These are phyloP conservation scores for Nannizziopsis barbatae DNA, from an alignment of 2,329 filamentous ascomycete species.

Conservation along the genomic window DNA sequence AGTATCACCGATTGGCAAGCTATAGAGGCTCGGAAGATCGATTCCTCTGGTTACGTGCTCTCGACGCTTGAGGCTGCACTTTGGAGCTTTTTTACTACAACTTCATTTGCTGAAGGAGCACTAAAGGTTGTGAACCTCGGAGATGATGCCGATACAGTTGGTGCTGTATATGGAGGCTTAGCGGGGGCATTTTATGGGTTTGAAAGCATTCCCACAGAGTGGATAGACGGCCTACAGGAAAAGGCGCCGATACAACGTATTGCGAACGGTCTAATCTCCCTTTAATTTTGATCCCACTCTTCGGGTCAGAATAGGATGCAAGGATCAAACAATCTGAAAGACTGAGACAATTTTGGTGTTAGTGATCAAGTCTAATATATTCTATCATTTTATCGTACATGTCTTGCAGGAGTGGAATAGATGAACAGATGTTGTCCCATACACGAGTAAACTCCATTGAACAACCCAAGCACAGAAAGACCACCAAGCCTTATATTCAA, in stretches of 20 bases:
- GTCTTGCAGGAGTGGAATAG: conserved; percentile 1
- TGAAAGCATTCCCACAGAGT: conserved; percentile 25
- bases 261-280: conserved; percentile 9
- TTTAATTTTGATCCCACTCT: not conserved
- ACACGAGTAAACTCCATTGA: not conserved
- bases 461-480: not conserved
- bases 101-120: conserved; percentile 29
- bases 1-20: conserved; percentile 22
- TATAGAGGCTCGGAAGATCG: conserved; percentile 20
- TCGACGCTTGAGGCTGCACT: conserved; percentile 34
- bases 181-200: conserved; percentile 34
- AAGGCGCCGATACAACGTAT: conserved; percentile 18
- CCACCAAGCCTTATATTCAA: not conserved
- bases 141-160: conserved; percentile 37
- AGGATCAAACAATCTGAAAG: too few relatives aligned
- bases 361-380: too few relatives aligned
- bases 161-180: conserved; percentile 36
- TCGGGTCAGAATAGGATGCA: not conserved
- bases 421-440: not conserved
- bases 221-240: conserved; percentile 23
- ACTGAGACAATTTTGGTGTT: too few relatives aligned
- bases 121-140: conserved; percentile 35
- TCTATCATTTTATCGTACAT: not conserved
- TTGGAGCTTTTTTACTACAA: conserved; percentile 35
- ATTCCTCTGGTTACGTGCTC: conserved; percentile 33